Evolutionary conservation across 2,329 filamentous ascomycete species (phyloP), one percentile per base, ranked within the genome.

Genomic region (Xylaria sp.): DNA sequence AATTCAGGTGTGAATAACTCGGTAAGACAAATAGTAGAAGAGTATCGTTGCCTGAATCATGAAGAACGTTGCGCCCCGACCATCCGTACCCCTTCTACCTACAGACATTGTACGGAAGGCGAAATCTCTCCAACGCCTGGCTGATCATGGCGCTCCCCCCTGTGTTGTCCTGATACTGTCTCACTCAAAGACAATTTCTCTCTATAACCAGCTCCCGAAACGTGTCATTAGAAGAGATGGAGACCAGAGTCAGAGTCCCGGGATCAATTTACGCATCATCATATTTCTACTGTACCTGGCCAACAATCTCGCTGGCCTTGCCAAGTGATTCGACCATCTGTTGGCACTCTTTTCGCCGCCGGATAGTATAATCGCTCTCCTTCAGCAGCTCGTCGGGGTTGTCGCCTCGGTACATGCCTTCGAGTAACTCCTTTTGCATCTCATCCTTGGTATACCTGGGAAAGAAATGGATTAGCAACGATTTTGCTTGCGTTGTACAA

Each of bases 271-370:
- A 63, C 30, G 25, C 32, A 58, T 64, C 20, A 48, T 59, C 25
- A 55, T 18, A 53, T 30, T 41, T 64, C 36, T 85, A 89, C 85
- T 89, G 87, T 65, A 91, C 89, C 79, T 91, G 88, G 82, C 93
- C 94, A 79, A 99, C 96, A 83, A 99, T 98, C 85, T 99, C 96
- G 81, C 90, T 96, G 65, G 96, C 96, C 81, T 92, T 91, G 74
- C 87, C 83, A 77, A 99, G 85, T 63, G 93, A 97, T 82, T 99
- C 96, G 60, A 99, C 96, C 96, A 99, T 99, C 82, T 97, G 94
- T 83, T 97, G 94, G 82, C 96, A 99, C 82, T 99, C 96, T 86
- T 99, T 99, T 80, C 96, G 89, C 81, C 96, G 88, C 76, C 95
- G 90, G 76, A 97, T 87, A 3, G 96, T 99, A 86, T 97, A 98